Evolutionary conservation across 2,329 filamentous ascomycete genomes (phyloP).

Genomic region (Aphanocladium album): DNA sequence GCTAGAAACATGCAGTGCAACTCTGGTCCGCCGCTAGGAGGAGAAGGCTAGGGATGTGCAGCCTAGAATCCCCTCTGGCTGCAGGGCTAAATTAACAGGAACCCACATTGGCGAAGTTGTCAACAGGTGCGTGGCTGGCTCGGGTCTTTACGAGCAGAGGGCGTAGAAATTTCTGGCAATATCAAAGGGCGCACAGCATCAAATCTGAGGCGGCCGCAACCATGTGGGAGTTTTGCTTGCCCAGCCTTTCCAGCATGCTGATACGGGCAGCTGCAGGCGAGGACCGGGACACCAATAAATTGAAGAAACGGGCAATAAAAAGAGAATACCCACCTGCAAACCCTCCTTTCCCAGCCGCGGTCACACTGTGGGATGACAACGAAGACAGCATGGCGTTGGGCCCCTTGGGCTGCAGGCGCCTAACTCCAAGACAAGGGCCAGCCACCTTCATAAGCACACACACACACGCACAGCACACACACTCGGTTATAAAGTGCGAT

Average conservation of each 20-base stretch:
- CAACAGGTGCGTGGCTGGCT: no score
- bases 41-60: not conserved
- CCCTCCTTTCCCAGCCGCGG: not conserved
- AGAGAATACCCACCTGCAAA: not conserved
- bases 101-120: not conserved
- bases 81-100: not conserved
- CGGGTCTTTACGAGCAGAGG: no score
- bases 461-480: not conserved
- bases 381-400: not conserved
- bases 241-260: not conserved
- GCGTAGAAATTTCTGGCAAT: no score
- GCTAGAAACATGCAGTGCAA: not conserved
- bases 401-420: conserved; percentile 1
- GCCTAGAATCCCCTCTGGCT: not conserved
- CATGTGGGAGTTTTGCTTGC: no score
- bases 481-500: not conserved
- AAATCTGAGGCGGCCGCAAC: no score
- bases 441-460: not conserved
- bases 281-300: not conserved
- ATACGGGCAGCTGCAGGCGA: conserved; percentile 8
- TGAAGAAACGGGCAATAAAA: not conserved
- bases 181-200: no score
- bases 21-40: not conserved
- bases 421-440: not conserved
- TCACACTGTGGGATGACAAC: not conserved